Evolutionary conservation across 1,284 basidiomycete species (phyloP).

Genomic region (Acaromyces ingoldii): DNA sequence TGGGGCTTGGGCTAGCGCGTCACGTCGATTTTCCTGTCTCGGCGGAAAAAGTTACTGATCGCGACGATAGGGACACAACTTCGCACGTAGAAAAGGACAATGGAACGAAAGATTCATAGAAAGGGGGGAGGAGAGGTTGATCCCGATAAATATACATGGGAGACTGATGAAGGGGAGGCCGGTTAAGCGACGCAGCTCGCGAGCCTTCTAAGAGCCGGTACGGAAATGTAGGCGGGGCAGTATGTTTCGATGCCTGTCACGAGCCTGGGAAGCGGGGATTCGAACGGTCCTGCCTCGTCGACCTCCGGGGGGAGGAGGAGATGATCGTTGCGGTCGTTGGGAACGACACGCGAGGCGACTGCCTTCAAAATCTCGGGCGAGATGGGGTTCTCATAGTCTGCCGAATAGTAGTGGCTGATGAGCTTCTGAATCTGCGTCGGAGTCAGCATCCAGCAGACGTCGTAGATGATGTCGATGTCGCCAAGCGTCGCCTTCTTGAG

Average conservation of each 20-base stretch:
- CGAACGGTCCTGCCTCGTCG: conserved; percentile 50
- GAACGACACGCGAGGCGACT: conserved; percentile 47
- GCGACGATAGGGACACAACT: no score
- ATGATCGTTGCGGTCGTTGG: conserved; percentile 51
- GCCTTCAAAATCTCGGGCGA: conserved; percentile 52
- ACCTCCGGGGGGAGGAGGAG: conserved; percentile 49
- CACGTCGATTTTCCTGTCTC: no score
- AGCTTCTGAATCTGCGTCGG: conserved; percentile 99
- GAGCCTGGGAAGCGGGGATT: conserved; percentile 46
- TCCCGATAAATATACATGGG: no score
- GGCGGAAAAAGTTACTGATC: no score
- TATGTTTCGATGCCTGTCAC: conserved; percentile 52
- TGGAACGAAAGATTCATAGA: no score
- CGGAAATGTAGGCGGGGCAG: conserved; percentile 47
- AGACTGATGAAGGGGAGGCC: not conserved
- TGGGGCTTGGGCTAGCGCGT: no score
- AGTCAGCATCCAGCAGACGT: conserved; percentile 99
- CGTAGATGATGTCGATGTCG: conserved; percentile 92
- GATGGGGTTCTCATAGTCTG: conserved; percentile 73
- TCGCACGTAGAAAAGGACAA: no score
- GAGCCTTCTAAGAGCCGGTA: conserved; percentile 43
- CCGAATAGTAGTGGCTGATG: conserved; percentile 96
- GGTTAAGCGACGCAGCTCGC: conserved; percentile 45
- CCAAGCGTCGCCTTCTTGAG: conserved; percentile 77
- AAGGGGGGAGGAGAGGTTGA: no score